Conservation (phyloP, 2,329 filamentous ascomycete genomes). For the Apiospora saccharicola region DNA sequence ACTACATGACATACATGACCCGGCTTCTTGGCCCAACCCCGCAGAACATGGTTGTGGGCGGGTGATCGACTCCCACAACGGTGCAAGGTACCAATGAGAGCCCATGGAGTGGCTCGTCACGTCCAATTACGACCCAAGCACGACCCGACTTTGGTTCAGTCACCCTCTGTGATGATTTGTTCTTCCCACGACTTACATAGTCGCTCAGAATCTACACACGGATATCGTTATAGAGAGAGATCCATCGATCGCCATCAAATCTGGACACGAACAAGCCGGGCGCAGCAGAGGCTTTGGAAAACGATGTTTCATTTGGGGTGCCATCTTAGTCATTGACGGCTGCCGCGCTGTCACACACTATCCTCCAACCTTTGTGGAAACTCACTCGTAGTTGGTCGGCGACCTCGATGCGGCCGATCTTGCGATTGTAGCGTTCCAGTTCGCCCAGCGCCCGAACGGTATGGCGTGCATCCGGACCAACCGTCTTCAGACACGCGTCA, state of each 20-base stretch:
- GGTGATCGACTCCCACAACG: background rate
- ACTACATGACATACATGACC: constrained; percentile 9
- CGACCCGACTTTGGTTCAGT: background rate
- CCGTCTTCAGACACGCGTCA: constrained; percentile 9
- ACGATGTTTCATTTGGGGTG: background rate
- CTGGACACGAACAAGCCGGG: background rate
- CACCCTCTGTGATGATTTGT: background rate
- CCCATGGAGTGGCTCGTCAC: background rate
- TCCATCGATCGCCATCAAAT: background rate
- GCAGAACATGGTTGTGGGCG: background rate
- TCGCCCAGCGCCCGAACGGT: constrained; percentile 23
- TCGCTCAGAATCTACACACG: background rate
- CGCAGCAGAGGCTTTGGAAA: background rate
- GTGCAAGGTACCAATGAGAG: background rate
- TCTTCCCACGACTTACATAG: background rate
- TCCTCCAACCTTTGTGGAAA: constrained; percentile 18
- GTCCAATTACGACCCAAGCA: constrained; percentile 2
- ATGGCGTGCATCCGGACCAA: constrained; percentile 24
- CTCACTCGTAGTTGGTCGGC: constrained; percentile 10
- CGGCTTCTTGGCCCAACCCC: constrained; percentile 5
- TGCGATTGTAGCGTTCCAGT: constrained; percentile 24
- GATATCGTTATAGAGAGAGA: background rate
- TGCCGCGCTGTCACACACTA: constrained; percentile 19
- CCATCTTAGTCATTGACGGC: constrained; percentile 3
- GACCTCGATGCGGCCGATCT: constrained; percentile 23